Percentiles rank a stretch among this genome's conserved stretches.
Conservation (phyloP, 768 basidiomycete genomes). For the Obba rivulosa region DNA sequence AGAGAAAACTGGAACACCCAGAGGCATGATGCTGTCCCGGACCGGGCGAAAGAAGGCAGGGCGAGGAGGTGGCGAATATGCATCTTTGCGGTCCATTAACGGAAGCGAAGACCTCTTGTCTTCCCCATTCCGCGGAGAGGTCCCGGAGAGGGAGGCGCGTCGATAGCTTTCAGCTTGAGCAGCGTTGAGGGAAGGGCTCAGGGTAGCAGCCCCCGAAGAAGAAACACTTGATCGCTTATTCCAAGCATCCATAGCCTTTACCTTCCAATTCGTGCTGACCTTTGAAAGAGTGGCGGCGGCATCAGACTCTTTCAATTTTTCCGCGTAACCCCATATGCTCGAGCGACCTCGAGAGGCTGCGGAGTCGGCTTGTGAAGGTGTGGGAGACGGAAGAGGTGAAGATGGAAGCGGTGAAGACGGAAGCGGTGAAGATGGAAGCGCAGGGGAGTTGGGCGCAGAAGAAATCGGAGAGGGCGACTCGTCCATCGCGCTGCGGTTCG, state of each 20-base stretch:
- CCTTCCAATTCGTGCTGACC: slow-evolving; percentile 71
- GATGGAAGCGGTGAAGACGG: slow-evolving; percentile 10
- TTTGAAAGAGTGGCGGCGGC: slow-evolving; percentile 66
- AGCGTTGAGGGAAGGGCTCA: too few relatives aligned
- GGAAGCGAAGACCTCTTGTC: slow-evolving; percentile 37
- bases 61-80: slow-evolving; percentile 51
- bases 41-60: slow-evolving; percentile 54
- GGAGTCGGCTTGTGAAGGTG: slow-evolving; percentile 11
- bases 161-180: background rate
- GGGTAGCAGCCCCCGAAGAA: slow-evolving; percentile 10
- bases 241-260: slow-evolving; percentile 46
- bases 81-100: slow-evolving; percentile 26
- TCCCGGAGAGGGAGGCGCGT: background rate
- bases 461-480: slow-evolving; percentile 39
- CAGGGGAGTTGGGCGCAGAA: slow-evolving; percentile 21
- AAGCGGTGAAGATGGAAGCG: slow-evolving; percentile 24
- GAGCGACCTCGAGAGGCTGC: slow-evolving; percentile 20
- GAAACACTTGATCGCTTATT: slow-evolving; percentile 15
- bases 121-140: slow-evolving; percentile 2
- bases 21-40: slow-evolving; percentile 45
- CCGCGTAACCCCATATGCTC: slow-evolving; percentile 65
- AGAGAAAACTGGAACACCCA: slow-evolving; percentile 3
- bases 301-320: slow-evolving; percentile 69
- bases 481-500: slow-evolving; percentile 73
- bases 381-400: slow-evolving; percentile 16